Conservation (phyloP, 352 stramenopile species). For the Phytophthora vignae region DNA sequence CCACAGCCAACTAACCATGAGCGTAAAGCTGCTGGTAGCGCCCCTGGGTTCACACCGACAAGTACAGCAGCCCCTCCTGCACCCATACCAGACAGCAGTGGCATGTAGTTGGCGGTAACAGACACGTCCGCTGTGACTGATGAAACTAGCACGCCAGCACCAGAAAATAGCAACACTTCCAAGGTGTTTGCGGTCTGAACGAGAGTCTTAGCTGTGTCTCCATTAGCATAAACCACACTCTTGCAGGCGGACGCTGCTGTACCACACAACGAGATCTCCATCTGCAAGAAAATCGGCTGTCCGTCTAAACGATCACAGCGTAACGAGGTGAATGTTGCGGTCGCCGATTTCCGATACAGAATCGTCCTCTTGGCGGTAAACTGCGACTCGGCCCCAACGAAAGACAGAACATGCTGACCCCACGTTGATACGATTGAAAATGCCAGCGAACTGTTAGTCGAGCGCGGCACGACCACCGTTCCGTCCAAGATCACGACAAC, state of each 20-base stretch:
- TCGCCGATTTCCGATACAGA: constrained; percentile 47
- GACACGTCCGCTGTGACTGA: constrained; percentile 9
- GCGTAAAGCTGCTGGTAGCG: constrained; percentile 19
- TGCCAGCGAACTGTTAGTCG: constrained; percentile 32
- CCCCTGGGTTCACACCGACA: constrained; percentile 11
- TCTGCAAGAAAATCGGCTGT: constrained; percentile 42
- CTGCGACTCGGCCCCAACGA: constrained; percentile 58
- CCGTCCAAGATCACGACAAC: constrained; percentile 46
- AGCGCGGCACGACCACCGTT: constrained; percentile 31
- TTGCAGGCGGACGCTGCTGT: constrained; percentile 24
- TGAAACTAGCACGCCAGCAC: constrained; percentile 1
- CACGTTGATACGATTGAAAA: constrained; percentile 51
- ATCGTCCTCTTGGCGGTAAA: constrained; percentile 49
- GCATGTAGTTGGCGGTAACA: constrained; percentile 23
- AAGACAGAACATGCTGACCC: constrained; percentile 44
- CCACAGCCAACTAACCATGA: constrained; percentile 25
- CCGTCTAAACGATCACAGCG: constrained; percentile 64
- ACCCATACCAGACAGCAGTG: constrained; percentile 10
- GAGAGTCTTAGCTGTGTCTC: constrained; percentile 18
- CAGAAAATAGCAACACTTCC: constrained; percentile 34
- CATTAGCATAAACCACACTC: constrained; percentile 16
- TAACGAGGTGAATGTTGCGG: constrained; percentile 37
- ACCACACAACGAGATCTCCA: constrained; percentile 45
- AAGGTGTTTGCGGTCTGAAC: constrained; percentile 21
- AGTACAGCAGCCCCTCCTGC: constrained; percentile 24